phyloP scores from a whole-genome alignment of 768 basidiomycete genomes.

The Tricholoma flavovirens region DNA sequence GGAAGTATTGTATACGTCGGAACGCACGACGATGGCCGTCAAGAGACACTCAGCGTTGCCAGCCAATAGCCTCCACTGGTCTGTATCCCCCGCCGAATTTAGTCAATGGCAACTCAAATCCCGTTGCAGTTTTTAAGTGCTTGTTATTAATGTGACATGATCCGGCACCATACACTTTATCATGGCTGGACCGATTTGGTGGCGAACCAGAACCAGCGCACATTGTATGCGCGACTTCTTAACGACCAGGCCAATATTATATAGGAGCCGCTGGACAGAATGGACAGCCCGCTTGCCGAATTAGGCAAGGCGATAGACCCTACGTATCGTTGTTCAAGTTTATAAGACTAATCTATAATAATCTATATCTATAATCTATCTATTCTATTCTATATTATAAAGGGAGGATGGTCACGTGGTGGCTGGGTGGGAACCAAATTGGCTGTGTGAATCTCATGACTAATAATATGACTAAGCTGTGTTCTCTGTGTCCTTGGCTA shows the following conservation, averaged over 20 bases:
- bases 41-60: slow-evolving; percentile 5
- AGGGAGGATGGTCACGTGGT: too few species aligned
- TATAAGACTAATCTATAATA: too few species aligned
- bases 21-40: slow-evolving; percentile 8
- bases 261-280: background rate
- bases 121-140: background rate
- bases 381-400: too few species aligned
- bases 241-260: background rate
- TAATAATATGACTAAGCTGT: too few species aligned
- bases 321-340: too few species aligned
- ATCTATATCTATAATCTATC: too few species aligned
- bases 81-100: background rate
- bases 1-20: slow-evolving; percentile 13
- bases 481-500: too few species aligned
- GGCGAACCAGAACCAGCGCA: background rate
- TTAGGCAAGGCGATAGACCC: too few species aligned
- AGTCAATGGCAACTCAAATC: too few species aligned
- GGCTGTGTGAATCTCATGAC: too few species aligned
- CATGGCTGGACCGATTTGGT: background rate
- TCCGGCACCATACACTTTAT: background rate
- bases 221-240: background rate
- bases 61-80: background rate
- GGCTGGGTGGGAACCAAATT: too few species aligned
- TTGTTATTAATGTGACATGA: background rate
- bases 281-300: background rate